phyloP scores from a whole-genome alignment of 345 rosid species.

The Erucastrum elatum region DNA sequence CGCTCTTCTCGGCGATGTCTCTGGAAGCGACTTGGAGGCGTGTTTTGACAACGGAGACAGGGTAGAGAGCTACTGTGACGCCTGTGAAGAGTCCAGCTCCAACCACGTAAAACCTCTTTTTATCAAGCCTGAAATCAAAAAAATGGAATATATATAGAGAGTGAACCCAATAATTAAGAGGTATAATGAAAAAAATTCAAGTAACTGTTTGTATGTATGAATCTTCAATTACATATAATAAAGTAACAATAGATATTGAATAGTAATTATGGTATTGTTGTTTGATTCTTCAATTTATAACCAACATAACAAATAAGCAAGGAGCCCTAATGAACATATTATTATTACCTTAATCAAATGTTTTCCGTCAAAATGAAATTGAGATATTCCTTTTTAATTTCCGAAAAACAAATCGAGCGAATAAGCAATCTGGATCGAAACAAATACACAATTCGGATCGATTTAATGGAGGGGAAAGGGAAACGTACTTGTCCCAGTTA shows the following conservation, averaged over 20 bases:
- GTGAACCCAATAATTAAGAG: too few species aligned
- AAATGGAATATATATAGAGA: too few species aligned
- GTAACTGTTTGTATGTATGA: too few species aligned
- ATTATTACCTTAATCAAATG: constrained; percentile 10
- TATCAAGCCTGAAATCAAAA: constrained; percentile 67
- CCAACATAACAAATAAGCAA: background rate
- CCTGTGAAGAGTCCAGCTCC: constrained; percentile 99
- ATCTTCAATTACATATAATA: too few species aligned
- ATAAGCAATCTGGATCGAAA: constrained; percentile 24
- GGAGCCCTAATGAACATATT: background rate
- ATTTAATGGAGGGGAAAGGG: background rate
- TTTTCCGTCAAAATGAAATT: background rate
- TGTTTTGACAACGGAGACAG: constrained; percentile 87
- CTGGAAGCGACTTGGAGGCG: constrained; percentile 93
- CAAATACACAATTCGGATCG: background rate
- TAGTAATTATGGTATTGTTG: too few species aligned
- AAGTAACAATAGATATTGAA: too few species aligned
- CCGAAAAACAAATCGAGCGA: background rate
- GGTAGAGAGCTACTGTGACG: constrained; percentile 85
- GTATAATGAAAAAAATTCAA: too few species aligned
- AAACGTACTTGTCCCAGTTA: constrained; percentile 93
- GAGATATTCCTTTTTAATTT: background rate
- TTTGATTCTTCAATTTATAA: too few species aligned
- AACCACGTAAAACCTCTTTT: constrained; percentile 78
- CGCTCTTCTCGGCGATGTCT: constrained; percentile 72